phyloP scores from a whole-genome alignment of 441 rosid species.

The Geranium incanum region DNA sequence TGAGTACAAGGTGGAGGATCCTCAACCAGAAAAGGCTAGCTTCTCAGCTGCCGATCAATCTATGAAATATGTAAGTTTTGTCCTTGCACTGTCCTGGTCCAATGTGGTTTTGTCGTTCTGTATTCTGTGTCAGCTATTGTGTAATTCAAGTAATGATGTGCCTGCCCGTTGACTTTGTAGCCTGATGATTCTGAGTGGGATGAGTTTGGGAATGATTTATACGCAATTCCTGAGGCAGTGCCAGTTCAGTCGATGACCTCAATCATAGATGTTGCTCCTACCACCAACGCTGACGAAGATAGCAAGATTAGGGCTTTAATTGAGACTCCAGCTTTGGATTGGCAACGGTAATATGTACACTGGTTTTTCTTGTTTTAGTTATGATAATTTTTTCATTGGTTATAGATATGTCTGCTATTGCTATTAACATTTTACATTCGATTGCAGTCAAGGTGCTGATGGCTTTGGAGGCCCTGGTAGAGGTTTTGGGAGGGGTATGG shows the following conservation, averaged over 20 bases:
- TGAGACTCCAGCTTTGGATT: conserved; percentile 91
- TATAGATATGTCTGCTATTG: background rate
- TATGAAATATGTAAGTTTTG: conserved; percentile 51
- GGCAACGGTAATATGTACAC: conserved; percentile 72
- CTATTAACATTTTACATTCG: conserved; percentile 14
- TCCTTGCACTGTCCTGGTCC: background rate
- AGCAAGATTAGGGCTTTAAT: conserved; percentile 85
- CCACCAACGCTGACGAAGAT: conserved; percentile 83
- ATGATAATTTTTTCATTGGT: background rate
- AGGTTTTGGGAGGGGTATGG: conserved; percentile 92
- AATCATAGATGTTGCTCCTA: conserved; percentile 42
- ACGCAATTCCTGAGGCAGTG: conserved; percentile 69
- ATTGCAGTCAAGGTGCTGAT: conserved; percentile 71
- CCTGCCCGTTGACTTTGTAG: conserved; percentile 29
- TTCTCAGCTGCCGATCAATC: conserved; percentile 44
- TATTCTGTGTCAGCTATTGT: background rate
- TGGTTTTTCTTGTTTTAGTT: conserved; percentile 11
- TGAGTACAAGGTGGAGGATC: conserved; percentile 41
- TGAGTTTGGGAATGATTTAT: conserved; percentile 94
- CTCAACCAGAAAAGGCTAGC: conserved; percentile 43
- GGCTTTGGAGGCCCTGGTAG: conserved; percentile 68
- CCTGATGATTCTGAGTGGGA: conserved; percentile 81
- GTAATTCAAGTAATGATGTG: background rate
- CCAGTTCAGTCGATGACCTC: conserved; percentile 47
- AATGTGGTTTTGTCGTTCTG: conserved; percentile 1